Percentiles rank a stretch among this genome's conserved stretches.
Conservation (phyloP, 257 asterid species). For the Galeopsis tetrahit region DNA sequence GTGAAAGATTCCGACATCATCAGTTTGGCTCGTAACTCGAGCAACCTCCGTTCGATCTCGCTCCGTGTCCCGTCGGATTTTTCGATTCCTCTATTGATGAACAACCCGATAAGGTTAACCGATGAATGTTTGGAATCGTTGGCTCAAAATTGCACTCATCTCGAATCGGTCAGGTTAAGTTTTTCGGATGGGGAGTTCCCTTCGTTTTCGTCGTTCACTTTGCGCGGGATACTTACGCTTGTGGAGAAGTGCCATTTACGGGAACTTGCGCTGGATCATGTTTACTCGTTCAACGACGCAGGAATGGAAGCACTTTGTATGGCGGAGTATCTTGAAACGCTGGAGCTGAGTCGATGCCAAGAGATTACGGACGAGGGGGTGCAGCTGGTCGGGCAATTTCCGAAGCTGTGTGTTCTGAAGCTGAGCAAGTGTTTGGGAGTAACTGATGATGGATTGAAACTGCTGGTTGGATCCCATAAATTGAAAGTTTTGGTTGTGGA, state of each 20-base stretch:
- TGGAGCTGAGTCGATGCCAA: conserved; percentile 78
- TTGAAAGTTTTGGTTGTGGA: conserved; percentile 62
- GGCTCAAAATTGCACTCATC: conserved; percentile 57
- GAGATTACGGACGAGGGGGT: conserved; percentile 85
- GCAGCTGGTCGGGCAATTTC: conserved; percentile 56
- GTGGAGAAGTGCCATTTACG: conserved; percentile 64
- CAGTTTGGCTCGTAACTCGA: conserved; percentile 65
- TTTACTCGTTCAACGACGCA: conserved; percentile 62
- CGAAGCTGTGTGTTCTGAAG: conserved; percentile 51
- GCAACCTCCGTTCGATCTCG: conserved; percentile 69
- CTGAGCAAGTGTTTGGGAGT: conserved; percentile 75
- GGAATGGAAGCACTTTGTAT: conserved; percentile 80
- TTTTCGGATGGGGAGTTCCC: conserved; percentile 73
- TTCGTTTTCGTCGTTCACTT: conserved; percentile 57
- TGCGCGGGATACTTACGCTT: conserved; percentile 62
- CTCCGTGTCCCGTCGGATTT: conserved; percentile 74
- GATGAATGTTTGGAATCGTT: conserved; percentile 71
- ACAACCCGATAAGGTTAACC: conserved; percentile 65
- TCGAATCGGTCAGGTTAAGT: conserved; percentile 63
- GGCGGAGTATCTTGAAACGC: conserved; percentile 56
- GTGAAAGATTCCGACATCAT: conserved; percentile 72
- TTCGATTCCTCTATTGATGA: conserved; percentile 58
- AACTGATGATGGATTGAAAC: conserved; percentile 70
- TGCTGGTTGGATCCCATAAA: conserved; percentile 58
- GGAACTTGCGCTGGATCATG: conserved; percentile 71